These are phyloP conservation scores for Oxytropis ochrocephala DNA, from an alignment of 306 rosid genomes.

Conservation along the genomic window DNA sequence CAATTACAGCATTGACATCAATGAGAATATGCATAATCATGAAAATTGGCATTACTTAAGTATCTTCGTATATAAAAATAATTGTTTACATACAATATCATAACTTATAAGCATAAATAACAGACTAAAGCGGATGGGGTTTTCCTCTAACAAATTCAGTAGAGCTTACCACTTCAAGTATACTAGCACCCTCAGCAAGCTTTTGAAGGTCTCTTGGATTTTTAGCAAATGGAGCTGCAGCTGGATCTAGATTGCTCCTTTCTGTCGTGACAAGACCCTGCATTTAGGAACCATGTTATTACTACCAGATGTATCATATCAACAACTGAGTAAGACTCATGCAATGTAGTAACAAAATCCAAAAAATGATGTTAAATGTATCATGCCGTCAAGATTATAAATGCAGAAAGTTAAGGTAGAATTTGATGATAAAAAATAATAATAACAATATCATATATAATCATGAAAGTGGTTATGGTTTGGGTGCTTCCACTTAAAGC, in stretches of 20 bases:
- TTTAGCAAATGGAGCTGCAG: conserved; percentile 91
- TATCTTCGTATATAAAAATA: background rate
- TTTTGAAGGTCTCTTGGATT: conserved; percentile 59
- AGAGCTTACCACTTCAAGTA: conserved; percentile 87
- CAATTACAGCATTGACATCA: conserved; percentile 11
- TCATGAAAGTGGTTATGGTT: background rate
- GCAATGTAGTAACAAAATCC: background rate
- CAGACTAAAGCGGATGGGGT: background rate
- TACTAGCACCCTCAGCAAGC: conserved; percentile 78
- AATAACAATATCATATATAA: background rate
- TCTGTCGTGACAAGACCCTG: conserved; percentile 93
- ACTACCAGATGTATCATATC: background rate
- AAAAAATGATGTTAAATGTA: conserved; percentile 1
- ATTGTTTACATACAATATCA: background rate
- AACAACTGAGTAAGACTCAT: background rate
- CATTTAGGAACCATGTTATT: conserved; percentile 12
- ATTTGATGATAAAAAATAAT: background rate
- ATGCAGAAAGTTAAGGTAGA: conserved; percentile 5
- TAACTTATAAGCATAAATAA: background rate
- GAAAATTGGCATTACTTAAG: conserved; percentile 8
- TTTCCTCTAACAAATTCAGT: conserved; percentile 11
- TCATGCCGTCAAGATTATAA: background rate
- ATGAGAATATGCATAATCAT: background rate
- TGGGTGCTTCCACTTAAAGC: conserved; percentile 4
- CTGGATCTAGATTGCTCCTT: conserved; percentile 72